A percentile compares a stretch with the other conserved stretches of the same genome.
Evolutionary conservation across 768 basidiomycete genomes (phyloP).

Genomic region (Phlebiopsis flavidoalba): DNA sequence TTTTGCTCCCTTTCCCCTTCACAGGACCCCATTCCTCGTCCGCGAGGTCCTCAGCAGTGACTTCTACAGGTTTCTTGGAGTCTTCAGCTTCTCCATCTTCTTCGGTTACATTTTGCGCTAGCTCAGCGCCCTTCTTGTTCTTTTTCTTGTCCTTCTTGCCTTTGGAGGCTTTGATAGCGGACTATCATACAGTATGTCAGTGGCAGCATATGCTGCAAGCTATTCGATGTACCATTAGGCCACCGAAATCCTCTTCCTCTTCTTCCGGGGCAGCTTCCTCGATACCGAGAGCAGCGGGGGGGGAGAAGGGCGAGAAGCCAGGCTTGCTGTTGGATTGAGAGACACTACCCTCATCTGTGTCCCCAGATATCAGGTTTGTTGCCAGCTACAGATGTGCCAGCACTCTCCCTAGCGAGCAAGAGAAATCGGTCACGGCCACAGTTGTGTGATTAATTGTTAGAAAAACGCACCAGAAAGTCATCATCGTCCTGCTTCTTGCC

Average conservation of each 20-base stretch:
- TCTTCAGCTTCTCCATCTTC: conserved; percentile 27
- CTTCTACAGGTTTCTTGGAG: conserved; percentile 25
- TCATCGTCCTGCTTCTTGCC: conserved; percentile 79
- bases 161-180: conserved; percentile 52
- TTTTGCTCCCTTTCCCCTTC: conserved; percentile 49
- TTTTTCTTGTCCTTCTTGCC: conserved; percentile 55
- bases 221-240: conserved; percentile 56
- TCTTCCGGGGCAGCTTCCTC: conserved; percentile 38
- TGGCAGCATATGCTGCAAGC: not conserved
- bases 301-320: conserved; percentile 35
- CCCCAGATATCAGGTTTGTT: conserved; percentile 30
- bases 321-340: conserved; percentile 21
- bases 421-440: not conserved
- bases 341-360: conserved; percentile 40
- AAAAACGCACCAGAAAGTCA: conserved; percentile 65
- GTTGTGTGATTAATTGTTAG: not conserved
- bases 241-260: conserved; percentile 66
- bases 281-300: conserved; percentile 44
- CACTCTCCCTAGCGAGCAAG: conserved; percentile 46
- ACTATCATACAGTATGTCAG: conserved; percentile 33
- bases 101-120: conserved; percentile 25
- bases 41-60: conserved; percentile 41
- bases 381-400: conserved; percentile 51
- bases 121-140: conserved; percentile 28
- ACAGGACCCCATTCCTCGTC: conserved; percentile 38